Evolutionary conservation across 306 rosid species (phyloP), one percentile per base, ranked within the genome.

Genomic region (Medicago arabica): DNA sequence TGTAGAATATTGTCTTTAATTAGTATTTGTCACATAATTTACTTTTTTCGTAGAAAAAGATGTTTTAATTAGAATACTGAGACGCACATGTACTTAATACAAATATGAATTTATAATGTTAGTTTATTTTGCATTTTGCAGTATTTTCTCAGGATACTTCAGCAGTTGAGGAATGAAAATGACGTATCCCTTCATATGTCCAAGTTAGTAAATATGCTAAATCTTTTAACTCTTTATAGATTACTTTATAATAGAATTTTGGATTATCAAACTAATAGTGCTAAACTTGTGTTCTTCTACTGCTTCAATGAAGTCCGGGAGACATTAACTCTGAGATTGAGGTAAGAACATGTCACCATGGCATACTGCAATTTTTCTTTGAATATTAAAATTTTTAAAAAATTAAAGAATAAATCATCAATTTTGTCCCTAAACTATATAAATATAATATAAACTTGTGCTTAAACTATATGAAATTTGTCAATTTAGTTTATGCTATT

Each of bases 301-400:
- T 55, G 34, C 58, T 74, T 78, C 59, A 57, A 78, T 49, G 46
- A 34, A 85, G 88, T 71, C 84, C 88, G 67, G 88, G 86, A 75
- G 88, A 75, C 75, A 85, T 85, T 50, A 85, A 85, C 77, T 81
- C 86, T 0, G 88, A 85, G 61, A 85, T 85, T 78, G 88, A 85
- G 78, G 88, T 81, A 59, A 78, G 72, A 14, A 73, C 11, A 55
- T 59, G 9, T 23, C 15, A 28, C 23, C 25, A 17, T 63, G 12
- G 2, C 18, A 63, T 23, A 23, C 28, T 23, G 28, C 28, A 23
- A 23, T 23, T 23, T 23, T 23, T 23, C 2, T 23, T 23, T 23
- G 31, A 28, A 28, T 28, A 28, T 28, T 28, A 28, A 28, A 3
- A 28, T 28, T 28, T 28, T 28, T 3, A 28, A 3, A 28, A 3